Conservation (phyloP, 164 flowering plant genomes). For the Vitis cinerea region DNA sequence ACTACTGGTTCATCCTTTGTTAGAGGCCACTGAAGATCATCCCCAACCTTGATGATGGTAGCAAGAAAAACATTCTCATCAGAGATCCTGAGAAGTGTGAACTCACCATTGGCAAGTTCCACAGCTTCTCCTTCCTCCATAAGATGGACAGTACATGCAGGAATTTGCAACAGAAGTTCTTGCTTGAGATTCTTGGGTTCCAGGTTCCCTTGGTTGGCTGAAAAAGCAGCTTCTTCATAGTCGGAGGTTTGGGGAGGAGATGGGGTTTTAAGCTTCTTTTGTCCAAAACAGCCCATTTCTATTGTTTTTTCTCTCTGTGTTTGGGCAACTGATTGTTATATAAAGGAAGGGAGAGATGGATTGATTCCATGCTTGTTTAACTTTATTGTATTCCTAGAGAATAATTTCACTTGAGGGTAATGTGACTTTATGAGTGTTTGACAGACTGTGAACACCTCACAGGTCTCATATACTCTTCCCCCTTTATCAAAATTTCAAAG, state of each 20-base stretch:
- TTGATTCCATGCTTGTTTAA: no score
- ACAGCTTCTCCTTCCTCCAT: conserved; percentile 59
- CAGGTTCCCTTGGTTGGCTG: conserved; percentile 3
- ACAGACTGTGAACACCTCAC: no score
- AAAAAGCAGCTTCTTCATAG: no score
- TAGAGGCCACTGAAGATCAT: conserved; percentile 85
- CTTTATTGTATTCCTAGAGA: no score
- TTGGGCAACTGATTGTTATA: no score
- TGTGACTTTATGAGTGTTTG: no score
- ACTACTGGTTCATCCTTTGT: conserved; percentile 93
- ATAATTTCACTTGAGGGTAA: no score
- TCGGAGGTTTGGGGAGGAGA: background rate
- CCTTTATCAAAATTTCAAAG: no score
- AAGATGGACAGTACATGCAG: conserved; percentile 61
- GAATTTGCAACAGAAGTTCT: conserved; percentile 49
- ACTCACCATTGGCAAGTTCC: conserved; percentile 62
- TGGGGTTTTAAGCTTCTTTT: background rate
- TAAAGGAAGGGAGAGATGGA: no score
- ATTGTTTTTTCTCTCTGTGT: no score
- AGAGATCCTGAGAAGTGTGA: conserved; percentile 35
- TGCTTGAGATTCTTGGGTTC: conserved; percentile 31
- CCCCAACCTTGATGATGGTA: conserved; percentile 57
- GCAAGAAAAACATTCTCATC: conserved; percentile 54
- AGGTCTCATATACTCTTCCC: no score
- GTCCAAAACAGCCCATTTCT: no score